phyloP scores from a whole-genome alignment of 352 stramenopile genomes.

The Blastocystis sp. region DNA sequence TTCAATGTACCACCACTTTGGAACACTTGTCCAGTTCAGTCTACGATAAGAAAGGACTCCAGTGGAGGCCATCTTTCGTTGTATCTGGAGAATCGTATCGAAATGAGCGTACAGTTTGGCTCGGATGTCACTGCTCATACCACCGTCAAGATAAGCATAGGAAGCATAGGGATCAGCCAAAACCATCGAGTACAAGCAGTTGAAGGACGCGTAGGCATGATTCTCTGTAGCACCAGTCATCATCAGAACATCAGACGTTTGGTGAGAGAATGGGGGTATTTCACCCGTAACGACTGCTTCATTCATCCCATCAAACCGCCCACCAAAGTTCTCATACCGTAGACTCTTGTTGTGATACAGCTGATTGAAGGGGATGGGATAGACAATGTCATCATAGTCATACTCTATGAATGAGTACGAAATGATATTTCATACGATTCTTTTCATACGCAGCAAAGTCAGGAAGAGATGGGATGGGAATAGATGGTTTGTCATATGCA shows the following conservation, averaged over 20 bases:
- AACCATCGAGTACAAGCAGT: background rate
- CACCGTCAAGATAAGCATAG: background rate
- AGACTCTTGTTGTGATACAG: background rate
- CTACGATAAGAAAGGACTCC: background rate
- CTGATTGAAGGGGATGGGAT: background rate
- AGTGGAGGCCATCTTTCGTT: background rate
- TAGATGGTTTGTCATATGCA: no score
- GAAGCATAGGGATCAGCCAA: background rate
- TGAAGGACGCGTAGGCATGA: background rate
- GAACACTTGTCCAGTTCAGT: background rate
- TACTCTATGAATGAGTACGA: slow-evolving; percentile 3
- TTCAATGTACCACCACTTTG: background rate
- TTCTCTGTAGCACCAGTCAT: background rate
- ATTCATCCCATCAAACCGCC: background rate
- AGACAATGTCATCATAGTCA: background rate
- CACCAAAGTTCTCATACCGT: background rate
- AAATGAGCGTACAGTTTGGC: background rate
- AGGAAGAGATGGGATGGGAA: no score
- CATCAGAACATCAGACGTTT: background rate
- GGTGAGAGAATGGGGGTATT: background rate
- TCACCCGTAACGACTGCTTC: background rate
- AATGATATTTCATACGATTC: background rate
- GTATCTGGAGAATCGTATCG: slow-evolving; percentile 3
- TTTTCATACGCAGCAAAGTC: no score
- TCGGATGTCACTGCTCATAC: background rate